Base-by-base conservation (phyloP, 1,139 yeast species). In the Entelexis paramagnoliae region DNA sequence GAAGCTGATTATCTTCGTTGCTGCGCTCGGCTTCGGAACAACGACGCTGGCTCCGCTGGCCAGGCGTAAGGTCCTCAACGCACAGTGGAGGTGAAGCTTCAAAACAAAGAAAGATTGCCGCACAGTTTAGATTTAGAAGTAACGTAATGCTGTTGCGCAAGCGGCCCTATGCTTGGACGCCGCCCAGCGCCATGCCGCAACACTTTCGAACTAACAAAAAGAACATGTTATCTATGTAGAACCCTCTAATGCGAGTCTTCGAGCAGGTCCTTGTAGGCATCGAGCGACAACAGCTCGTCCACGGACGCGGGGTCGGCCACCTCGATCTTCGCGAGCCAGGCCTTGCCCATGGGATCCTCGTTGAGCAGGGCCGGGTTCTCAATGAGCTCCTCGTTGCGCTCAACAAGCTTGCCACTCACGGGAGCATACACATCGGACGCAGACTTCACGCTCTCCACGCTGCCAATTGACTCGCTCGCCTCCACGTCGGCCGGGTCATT, bases 351-450 rank as follows among this genome's bases (percentile, higher is more conserved):
- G 51, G 98, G 96, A 64, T 88, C 96, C 58, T 73, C 69, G 72
- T 89, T 91, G 64, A 93, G 79, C 61, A 86, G 71, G 57, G 80
- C 80, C 33, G 99, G 96, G 57, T 75, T 72, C 51, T 77, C 78
- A 60, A 79, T 83, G 61, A 91, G 75, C 22, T 62, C 68, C 42
- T 72, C 74, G 71, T 91, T 93, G 59, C 80, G 78, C 60, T 81
- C 96, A 53, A 81, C 59, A 44, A 91, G 74, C 61, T 78, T 83
- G 52, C 96, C 96, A 20, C 75, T 69, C 34, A 87, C 84, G 51
- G 99, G 99, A 19, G 89, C 73, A 70, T 89, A 91, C 59, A 91
- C 82, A 66, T 93, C 98, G 58, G 88, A 79, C 29, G 98, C 96
- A 55, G 91, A 80, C 72, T 91, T 91, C 65, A 91, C 98, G 48